Percentiles rank a stretch among this genome's conserved stretches.
Evolutionary conservation across 2,329 filamentous ascomycete species (phyloP).

Genomic region (Microdochium nivale): DNA sequence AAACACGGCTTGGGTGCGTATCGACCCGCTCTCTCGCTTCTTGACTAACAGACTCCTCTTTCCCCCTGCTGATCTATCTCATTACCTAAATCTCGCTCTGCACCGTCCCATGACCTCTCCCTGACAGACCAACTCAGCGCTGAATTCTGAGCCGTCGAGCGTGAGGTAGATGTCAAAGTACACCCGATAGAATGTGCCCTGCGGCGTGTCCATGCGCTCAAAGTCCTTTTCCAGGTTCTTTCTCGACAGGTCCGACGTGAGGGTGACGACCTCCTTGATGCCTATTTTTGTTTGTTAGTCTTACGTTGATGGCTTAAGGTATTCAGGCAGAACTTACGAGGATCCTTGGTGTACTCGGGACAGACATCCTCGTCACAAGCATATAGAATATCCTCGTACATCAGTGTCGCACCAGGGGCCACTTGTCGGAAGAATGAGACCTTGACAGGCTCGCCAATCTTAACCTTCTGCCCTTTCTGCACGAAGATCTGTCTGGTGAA

Average conservation of each 20-base stretch:
- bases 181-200: constrained; percentile 88
- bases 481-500: constrained; percentile 98
- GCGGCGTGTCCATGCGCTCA: constrained; percentile 96
- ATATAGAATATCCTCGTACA: constrained; percentile 98
- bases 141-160: constrained; percentile 95
- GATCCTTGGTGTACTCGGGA: constrained; percentile 98
- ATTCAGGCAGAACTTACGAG: constrained; percentile 59
- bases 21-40: not conserved
- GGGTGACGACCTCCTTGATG: constrained; percentile 97
- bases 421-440: constrained; percentile 98
- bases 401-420: constrained; percentile 89
- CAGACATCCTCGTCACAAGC: constrained; percentile 97
- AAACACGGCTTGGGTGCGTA: not conserved
- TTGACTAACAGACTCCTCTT: not conserved
- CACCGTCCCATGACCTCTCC: constrained; percentile 98
- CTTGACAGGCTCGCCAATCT: constrained; percentile 98
- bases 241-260: constrained; percentile 91
- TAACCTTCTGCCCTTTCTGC: constrained; percentile 96
- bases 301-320: constrained; percentile 11
- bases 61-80: not conserved
- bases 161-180: constrained; percentile 82
- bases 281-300: constrained; percentile 42
- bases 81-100: constrained; percentile 74
- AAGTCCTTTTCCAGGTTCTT: constrained; percentile 99
- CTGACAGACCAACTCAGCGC: constrained; percentile 96